A percentile compares a stretch with the other conserved stretches of the same genome.
Evolutionary conservation across 495 filamentous ascomycete genomes (phyloP).

Genomic region (Apodospora peruviana): DNA sequence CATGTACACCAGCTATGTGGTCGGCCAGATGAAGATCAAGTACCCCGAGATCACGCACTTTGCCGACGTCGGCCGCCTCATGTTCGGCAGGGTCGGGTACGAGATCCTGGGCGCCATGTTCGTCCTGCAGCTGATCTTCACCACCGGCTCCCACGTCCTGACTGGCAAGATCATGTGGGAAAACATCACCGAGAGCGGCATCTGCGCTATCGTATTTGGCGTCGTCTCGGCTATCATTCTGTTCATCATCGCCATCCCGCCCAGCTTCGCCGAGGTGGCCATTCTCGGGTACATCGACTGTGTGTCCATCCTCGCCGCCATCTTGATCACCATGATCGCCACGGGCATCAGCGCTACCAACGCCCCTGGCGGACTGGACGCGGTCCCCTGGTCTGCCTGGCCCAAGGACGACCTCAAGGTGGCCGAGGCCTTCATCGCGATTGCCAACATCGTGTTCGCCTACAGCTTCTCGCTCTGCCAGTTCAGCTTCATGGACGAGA

Average conservation of each 20-base stretch:
- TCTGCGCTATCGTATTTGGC: conserved; percentile 64
- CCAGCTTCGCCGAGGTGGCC: conserved; percentile 49
- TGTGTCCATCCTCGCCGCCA: conserved; percentile 57
- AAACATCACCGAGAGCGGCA: conserved; percentile 54
- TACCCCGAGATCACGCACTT: conserved; percentile 70
- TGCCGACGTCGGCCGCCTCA: conserved; percentile 63
- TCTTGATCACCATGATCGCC: conserved; percentile 63
- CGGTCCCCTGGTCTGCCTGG: conserved; percentile 37
- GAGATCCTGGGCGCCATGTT: conserved; percentile 60
- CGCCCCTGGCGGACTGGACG: conserved; percentile 22
- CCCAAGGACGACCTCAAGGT: conserved; percentile 34
- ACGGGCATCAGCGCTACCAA: conserved; percentile 49
- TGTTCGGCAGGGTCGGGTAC: conserved; percentile 58
- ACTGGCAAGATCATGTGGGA: conserved; percentile 70
- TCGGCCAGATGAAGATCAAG: conserved; percentile 70
- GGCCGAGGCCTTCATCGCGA: conserved; percentile 52
- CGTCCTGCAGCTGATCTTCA: conserved; percentile 65
- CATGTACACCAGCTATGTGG: conserved; percentile 71
- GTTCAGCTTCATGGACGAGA: conserved; percentile 76
- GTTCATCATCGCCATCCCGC: conserved; percentile 57
- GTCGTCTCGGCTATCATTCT: conserved; percentile 59
- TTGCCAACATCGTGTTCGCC: conserved; percentile 72
- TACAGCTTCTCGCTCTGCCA: conserved; percentile 63
- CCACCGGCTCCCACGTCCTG: conserved; percentile 70
- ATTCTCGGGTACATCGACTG: conserved; percentile 58